phyloP scores from a whole-genome alignment of 164 flowering plant genomes.

The Brasenia schreberi region DNA sequence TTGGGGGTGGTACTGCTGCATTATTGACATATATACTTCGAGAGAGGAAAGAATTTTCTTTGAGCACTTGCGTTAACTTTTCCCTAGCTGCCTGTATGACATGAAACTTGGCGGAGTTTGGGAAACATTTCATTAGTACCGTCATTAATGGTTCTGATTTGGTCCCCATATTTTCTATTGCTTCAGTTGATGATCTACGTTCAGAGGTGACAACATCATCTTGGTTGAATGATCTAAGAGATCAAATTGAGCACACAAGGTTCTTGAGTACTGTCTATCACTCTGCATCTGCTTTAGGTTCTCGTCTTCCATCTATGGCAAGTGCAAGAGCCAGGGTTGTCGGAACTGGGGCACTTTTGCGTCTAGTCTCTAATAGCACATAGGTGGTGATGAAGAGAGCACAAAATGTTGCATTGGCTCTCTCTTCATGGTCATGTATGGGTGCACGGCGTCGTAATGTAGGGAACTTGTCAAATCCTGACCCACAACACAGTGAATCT shows the following conservation, averaged over 20 bases:
- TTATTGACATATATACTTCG: conserved; percentile 83
- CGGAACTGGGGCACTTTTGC: conserved; percentile 77
- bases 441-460: conserved; percentile 71
- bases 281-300: conserved; percentile 86
- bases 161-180: conserved; percentile 89
- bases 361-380: conserved; percentile 84
- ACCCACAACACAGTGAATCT: conserved; percentile 24
- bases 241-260: conserved; percentile 81
- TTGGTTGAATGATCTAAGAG: conserved; percentile 87
- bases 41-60: conserved; percentile 69
- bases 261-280: conserved; percentile 76
- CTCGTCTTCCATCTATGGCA: conserved; percentile 80
- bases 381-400: conserved; percentile 94
- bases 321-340: conserved; percentile 82
- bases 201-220: conserved; percentile 96
- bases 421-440: conserved; percentile 90
- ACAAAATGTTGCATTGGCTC: conserved; percentile 75
- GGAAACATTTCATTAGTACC: conserved; percentile 76
- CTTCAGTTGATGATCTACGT: conserved; percentile 87
- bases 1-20: conserved; percentile 99
- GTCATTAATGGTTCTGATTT: conserved; percentile 84
- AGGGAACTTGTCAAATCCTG: conserved; percentile 17
- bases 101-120: conserved; percentile 97
- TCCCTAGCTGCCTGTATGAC: conserved; percentile 99
- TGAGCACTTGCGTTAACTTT: conserved; percentile 74